Evolutionary conservation across 495 filamentous ascomycete species (phyloP), one percentile per base, ranked within the genome.

Genomic region (Glonium stellatum): DNA sequence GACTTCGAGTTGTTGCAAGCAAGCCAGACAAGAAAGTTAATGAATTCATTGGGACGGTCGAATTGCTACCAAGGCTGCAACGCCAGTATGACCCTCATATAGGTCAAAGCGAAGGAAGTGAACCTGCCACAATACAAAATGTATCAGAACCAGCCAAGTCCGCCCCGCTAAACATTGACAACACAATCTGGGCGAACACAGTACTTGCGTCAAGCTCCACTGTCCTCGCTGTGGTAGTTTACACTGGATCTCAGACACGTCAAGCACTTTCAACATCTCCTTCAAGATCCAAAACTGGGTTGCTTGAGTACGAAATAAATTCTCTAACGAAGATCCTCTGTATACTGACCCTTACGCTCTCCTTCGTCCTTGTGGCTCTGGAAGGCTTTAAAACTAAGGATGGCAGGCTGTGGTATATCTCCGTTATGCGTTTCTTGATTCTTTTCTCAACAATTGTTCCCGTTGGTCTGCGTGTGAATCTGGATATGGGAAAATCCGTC

Each of bases 401-500:
- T 44, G 77, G 76, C 5, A 78, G 78, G 15, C 48, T 35, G 54
- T 99, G 95, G 95, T 97, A 97, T 70, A 80, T 97, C 52, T 87
- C 93, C 51, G 95, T 97, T 63, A 90, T 93, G 80, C 85, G 90
- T 41, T 99, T 97, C 72, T 75, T 99, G 53, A 93, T 99, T 58
- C 79, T 99, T n/a, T 99, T 97, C 77, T 96, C 92, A 8, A 97
- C 92, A 1, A 97, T 99, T 69, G 93, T 99, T 48, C 95, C 95
- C 8, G 96, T 99, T 76, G 95, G 89, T 71, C 79, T 99, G 57
- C 83, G 93, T 15, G 93, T 99, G 55, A 99, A 99, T 63, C 75
- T 99, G 25, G 93, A 99, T 64, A 87, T 99, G 83, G 93, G 92
- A 10, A 99, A 99, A 73, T 87, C 86, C 18, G 90, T 95, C 0